Conservation (phyloP, 495 filamentous ascomycete genomes). For the Penicillium simplicissimum region DNA sequence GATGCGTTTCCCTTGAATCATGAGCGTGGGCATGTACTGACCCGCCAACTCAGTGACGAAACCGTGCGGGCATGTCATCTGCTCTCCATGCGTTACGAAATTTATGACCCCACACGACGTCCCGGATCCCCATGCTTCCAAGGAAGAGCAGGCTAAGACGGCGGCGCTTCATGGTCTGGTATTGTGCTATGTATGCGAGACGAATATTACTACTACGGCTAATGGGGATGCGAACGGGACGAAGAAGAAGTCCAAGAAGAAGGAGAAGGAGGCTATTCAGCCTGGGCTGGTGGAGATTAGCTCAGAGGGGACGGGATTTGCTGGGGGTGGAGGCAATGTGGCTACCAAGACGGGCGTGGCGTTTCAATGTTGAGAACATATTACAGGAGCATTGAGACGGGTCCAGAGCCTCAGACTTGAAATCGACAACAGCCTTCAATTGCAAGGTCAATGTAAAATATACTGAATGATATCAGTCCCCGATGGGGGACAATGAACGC, state of each 20-base stretch:
- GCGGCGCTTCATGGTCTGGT: slow-evolving; percentile 43
- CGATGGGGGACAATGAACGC: slow-evolving; percentile 20
- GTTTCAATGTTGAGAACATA: slow-evolving; percentile 70
- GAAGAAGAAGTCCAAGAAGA: slow-evolving; percentile 46
- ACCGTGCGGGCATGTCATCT: slow-evolving; percentile 93
- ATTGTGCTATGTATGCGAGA: slow-evolving; percentile 86
- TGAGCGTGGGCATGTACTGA: not conserved
- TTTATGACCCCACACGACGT: slow-evolving; percentile 71
- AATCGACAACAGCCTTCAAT: slow-evolving; percentile 4
- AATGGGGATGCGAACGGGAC: slow-evolving; percentile 22
- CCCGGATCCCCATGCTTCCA: slow-evolving; percentile 65
- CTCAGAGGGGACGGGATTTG: slow-evolving; percentile 92
- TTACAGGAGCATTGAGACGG: not conserved
- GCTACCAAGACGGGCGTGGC: slow-evolving; percentile 78
- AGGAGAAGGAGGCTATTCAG: slow-evolving; percentile 52
- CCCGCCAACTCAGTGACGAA: slow-evolving; percentile 60
- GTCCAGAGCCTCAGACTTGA: not conserved
- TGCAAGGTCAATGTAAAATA: slow-evolving; percentile 6
- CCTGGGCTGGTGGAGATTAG: slow-evolving; percentile 82
- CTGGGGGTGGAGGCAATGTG: slow-evolving; percentile 77
- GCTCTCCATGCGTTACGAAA: slow-evolving; percentile 81
- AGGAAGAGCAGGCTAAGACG: slow-evolving; percentile 50
- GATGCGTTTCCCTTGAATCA: not conserved
- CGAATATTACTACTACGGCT: slow-evolving; percentile 57
- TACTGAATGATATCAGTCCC: slow-evolving; percentile 17